phyloP scores from a whole-genome alignment of 208 protist species.

The Leishmania arabica region DNA sequence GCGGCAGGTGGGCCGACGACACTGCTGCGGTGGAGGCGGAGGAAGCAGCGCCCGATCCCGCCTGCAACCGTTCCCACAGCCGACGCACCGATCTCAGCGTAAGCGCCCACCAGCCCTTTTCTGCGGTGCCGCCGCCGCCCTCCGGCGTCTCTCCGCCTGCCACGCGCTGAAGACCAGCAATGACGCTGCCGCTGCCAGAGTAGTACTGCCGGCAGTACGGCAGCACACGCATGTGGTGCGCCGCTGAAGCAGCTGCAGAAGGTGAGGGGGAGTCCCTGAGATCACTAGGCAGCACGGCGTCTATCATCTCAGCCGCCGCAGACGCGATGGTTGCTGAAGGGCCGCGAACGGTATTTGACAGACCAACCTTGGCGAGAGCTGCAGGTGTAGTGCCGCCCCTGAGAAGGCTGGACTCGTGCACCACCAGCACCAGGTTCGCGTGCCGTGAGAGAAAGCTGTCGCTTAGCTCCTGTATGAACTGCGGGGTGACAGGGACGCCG shows the following conservation, averaged over 20 bases:
- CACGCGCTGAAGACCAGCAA: not conserved
- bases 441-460: slow-evolving; percentile 64
- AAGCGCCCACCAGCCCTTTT: not conserved
- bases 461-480: slow-evolving; percentile 55
- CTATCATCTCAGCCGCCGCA: slow-evolving; percentile 23
- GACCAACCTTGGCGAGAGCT: slow-evolving; percentile 19
- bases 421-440: slow-evolving; percentile 82
- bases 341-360: not conserved
- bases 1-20: slow-evolving; percentile 8
- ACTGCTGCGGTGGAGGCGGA: not conserved
- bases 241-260: not conserved
- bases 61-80: not conserved
- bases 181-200: slow-evolving; percentile 21
- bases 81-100: not conserved
- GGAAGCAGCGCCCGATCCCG: not conserved
- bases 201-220: slow-evolving; percentile 49
- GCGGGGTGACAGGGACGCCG: slow-evolving; percentile 66
- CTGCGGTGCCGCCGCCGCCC: not conserved
- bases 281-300: slow-evolving; percentile 24
- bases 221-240: slow-evolving; percentile 34
- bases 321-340: slow-evolving; percentile 6
- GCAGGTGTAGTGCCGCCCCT: slow-evolving; percentile 53
- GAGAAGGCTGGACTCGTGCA: slow-evolving; percentile 68
- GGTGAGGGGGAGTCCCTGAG: slow-evolving; percentile 6
- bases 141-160: not conserved